Conservation (phyloP, 495 filamentous ascomycete species). For the Durotheca rogersii region DNA sequence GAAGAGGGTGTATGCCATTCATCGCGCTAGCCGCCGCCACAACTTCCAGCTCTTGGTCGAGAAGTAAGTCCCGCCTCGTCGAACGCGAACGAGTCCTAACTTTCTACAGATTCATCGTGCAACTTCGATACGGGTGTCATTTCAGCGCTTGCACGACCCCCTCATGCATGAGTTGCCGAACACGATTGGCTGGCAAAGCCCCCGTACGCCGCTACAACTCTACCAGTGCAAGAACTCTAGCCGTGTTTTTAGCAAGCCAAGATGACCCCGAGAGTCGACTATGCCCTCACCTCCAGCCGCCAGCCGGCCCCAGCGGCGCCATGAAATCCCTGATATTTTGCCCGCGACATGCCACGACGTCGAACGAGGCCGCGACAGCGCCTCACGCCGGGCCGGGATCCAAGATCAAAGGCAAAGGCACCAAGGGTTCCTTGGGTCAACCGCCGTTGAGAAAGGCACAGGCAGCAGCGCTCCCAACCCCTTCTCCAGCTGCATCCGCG, state of each 20-base stretch:
- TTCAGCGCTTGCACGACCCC: conserved; percentile 67
- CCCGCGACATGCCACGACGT: conserved; percentile 29
- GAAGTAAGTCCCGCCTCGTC: conserved; percentile 41
- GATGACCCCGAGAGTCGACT: conserved; percentile 74
- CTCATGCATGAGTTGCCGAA: conserved; percentile 79
- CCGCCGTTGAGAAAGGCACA: conserved; percentile 9
- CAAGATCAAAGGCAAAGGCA: conserved; percentile 5
- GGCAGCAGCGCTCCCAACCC: background rate
- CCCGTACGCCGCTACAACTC: conserved; percentile 72
- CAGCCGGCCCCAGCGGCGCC: conserved; percentile 42
- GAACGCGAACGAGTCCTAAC: conserved; percentile 13
- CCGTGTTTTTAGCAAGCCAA: conserved; percentile 73
- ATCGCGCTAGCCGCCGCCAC: conserved; percentile 53
- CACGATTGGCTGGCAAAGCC: conserved; percentile 59
- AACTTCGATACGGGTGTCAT: conserved; percentile 81
- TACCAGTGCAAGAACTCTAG: conserved; percentile 73
- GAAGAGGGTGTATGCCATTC: conserved; percentile 51
- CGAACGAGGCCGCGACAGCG: conserved; percentile 12
- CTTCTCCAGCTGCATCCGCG: background rate
- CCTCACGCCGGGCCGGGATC: conserved; percentile 1
- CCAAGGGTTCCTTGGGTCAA: conserved; percentile 4
- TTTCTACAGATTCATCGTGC: conserved; percentile 68
- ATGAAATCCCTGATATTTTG: conserved; percentile 41
- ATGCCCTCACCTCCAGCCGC: conserved; percentile 57
- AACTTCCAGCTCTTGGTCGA: conserved; percentile 56